These are phyloP conservation scores for Myriosclerotinia scirpicola DNA, from an alignment of 2,329 filamentous ascomycete species.

Conservation along the genomic window DNA sequence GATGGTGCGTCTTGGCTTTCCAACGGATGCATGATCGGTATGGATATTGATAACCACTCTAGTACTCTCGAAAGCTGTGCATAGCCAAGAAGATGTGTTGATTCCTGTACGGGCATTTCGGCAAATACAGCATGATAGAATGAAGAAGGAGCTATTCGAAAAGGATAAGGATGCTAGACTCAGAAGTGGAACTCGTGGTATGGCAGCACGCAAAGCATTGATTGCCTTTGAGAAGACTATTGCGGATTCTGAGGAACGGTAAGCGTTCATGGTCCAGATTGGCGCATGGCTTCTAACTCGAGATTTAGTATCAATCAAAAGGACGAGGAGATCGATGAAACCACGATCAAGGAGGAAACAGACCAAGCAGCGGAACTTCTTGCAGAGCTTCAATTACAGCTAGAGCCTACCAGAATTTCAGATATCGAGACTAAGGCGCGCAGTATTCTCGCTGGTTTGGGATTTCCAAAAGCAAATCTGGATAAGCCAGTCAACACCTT, in stretches of 20 bases:
- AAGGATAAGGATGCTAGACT: constrained; percentile 72
- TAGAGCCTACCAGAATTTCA: constrained; percentile 64
- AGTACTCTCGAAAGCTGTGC: constrained; percentile 61
- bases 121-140: constrained; percentile 59
- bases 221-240: constrained; percentile 67
- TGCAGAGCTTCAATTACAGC: constrained; percentile 63
- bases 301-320: constrained; percentile 48
- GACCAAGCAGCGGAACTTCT: constrained; percentile 70
- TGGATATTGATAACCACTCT: not conserved
- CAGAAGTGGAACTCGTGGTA: constrained; percentile 71
- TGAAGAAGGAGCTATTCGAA: constrained; percentile 63
- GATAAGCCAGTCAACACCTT: constrained; percentile 61
- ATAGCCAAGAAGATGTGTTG: constrained; percentile 53
- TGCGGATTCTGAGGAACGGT: constrained; percentile 48
- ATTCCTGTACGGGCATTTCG: constrained; percentile 62
- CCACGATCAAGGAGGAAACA: constrained; percentile 61
- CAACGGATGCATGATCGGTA: not conserved
- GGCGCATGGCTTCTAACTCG: not conserved
- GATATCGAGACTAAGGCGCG: constrained; percentile 66
- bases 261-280: constrained; percentile 28
- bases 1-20: constrained; percentile 46
- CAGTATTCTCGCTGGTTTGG: constrained; percentile 54
- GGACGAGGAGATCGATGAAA: constrained; percentile 56
- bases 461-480: constrained; percentile 65
- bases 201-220: constrained; percentile 73